These are phyloP conservation scores for Pseudocohnilembus persalinus DNA, from an alignment of 169 alveolate genomes.

Conservation along the genomic window DNA sequence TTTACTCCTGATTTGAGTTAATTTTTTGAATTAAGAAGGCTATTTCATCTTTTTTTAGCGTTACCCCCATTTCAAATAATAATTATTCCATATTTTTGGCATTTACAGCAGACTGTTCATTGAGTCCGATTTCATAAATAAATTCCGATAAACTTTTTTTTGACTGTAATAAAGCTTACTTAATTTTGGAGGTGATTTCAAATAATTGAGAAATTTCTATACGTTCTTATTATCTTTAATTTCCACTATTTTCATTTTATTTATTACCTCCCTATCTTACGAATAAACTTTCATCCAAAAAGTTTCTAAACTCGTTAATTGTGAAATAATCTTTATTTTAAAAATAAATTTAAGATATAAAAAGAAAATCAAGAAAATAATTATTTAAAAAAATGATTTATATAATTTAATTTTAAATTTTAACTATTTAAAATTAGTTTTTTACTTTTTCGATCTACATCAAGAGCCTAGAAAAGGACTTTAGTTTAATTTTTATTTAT, in stretches of 20 bases:
- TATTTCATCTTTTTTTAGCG: not conserved
- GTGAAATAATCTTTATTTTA: not conserved
- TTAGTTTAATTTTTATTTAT: not conserved
- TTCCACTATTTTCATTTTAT: no score
- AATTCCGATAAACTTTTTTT: not conserved
- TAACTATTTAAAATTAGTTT: not conserved
- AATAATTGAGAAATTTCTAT: not conserved
- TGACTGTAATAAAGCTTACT: not conserved
- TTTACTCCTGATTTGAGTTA: not conserved
- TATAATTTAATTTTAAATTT: no score
- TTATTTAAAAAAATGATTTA: no score
- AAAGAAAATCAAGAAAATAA: no score
- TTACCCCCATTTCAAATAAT: not conserved
- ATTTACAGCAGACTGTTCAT: not conserved
- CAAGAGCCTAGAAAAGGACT: constrained; percentile 12
- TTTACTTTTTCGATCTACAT: constrained; percentile 17
- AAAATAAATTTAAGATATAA: no score
- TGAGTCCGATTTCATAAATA: not conserved
- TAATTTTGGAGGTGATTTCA: not conserved
- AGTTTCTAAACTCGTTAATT: not conserved
- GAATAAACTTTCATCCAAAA: not conserved
- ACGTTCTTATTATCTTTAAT: not conserved
- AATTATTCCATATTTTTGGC: not conserved
- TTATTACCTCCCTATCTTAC: not conserved
- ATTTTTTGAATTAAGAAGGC: no score